Evolutionary conservation across 2,329 filamentous ascomycete genomes (phyloP), one percentile per base, ranked within the genome.

Genomic region (Colletotrichum shisoi): DNA sequence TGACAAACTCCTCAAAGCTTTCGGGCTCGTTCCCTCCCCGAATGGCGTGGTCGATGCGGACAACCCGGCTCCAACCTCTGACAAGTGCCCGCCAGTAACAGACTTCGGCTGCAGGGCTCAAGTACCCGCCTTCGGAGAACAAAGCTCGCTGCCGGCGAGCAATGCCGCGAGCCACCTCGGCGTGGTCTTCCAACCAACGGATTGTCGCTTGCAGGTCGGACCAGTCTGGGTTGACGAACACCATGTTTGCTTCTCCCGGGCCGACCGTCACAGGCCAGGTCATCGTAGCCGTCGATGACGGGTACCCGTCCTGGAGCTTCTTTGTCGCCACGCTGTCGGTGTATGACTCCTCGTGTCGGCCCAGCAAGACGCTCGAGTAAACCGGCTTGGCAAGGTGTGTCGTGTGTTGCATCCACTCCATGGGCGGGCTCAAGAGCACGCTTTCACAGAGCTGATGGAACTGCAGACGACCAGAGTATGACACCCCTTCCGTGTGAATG

Each of bases 1-100:
- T 63, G 21, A 58, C 56, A 12, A 68, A 57, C 52, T 68, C 66
- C 51, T 67, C 62, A 39, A 64, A 68, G 48, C 57, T 73, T 70
- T 70, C 65, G 68, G 59, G 53, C 46, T 58, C 68, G 53, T 39
- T 42, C 17, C 40, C 40, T 52, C 46, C 44, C 48, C n/a, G 31
- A 9, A 49, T 31, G 9, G 44, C 73, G 37, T 75, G 78, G 17
- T 79, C 76, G 0, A 74, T 71, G 46, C 73, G 72, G 37, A 75
- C 82, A 12, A 83, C 78, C 44, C 74, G 69, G 61, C 74, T 77
- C 84, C 84, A 86, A 0, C 81, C 82, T 62, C 77, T 76, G 24
- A 86, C 72, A 68, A 83, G 62, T 0, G 78, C 80, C 46, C 84
- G 77, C 83, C 84, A 86, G 74, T 85, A 86, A 70, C 84, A 86